A percentile compares a stretch with the other conserved stretches of the same genome.
These are phyloP conservation scores for Mortierella hygrophila DNA, from an alignment of 192 early-diverging fungal species.

Conservation along the genomic window DNA sequence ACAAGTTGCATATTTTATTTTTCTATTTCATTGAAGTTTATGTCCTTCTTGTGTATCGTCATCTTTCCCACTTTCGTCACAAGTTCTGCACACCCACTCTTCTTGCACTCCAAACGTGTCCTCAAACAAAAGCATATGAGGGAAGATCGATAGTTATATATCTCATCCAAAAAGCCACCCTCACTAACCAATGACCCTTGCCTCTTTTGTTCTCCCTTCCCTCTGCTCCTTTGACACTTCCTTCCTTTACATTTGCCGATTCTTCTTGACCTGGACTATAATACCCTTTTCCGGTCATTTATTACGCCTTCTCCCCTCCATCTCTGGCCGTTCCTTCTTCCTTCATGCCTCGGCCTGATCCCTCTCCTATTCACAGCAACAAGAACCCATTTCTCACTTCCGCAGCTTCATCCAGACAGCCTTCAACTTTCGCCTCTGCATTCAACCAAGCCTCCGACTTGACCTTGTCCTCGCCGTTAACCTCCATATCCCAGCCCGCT, in stretches of 20 bases:
- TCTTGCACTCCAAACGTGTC: neutral
- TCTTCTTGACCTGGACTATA: conserved; percentile 33
- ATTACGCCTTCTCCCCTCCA: conserved; percentile 23
- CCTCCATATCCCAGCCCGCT: neutral
- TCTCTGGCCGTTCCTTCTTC: conserved; percentile 5
- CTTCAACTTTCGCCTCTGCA: neutral
- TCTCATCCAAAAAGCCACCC: neutral
- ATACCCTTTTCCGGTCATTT: conserved; percentile 30
- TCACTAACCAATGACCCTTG: neutral
- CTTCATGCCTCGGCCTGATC: conserved; percentile 52
- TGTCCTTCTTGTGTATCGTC: neutral
- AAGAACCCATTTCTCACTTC: conserved; percentile 4
- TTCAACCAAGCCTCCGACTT: conserved; percentile 1
- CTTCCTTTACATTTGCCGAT: neutral
- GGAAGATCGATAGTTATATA: neutral
- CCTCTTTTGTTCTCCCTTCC: neutral
- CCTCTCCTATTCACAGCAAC: conserved; percentile 14
- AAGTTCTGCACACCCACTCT: neutral
- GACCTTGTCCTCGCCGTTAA: neutral
- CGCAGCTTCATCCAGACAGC: conserved; percentile 1
- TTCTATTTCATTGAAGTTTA: neutral
- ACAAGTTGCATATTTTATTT: neutral
- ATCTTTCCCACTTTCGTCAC: neutral
- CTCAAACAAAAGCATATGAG: neutral
- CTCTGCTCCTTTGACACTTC: neutral